Conservation (phyloP, 768 basidiomycete species). For the Rhizopogon sp. region DNA sequence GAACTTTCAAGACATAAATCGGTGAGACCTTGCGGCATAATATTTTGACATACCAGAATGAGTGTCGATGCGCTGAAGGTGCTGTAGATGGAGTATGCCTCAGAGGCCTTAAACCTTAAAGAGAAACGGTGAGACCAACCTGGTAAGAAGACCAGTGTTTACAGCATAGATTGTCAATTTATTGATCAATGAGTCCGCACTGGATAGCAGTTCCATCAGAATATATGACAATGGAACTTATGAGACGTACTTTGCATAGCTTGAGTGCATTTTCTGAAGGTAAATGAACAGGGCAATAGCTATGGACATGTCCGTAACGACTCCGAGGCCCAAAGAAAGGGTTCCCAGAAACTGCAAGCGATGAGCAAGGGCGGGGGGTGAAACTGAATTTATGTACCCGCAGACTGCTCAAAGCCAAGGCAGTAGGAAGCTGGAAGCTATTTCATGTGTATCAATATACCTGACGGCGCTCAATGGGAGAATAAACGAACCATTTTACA, state of each 20-base stretch:
- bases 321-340: slow-evolving; percentile 43
- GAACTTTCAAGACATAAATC: slow-evolving; percentile 34
- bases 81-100: slow-evolving; percentile 8
- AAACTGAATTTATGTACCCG: slow-evolving; percentile 30
- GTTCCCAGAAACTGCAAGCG: slow-evolving; percentile 38
- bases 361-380: background rate
- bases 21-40: background rate
- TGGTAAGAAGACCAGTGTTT: slow-evolving; percentile 60
- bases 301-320: slow-evolving; percentile 46
- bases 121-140: slow-evolving; percentile 27
- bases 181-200: slow-evolving; percentile 54
- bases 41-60: slow-evolving; percentile 40
- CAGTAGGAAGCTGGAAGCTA: slow-evolving; percentile 37
- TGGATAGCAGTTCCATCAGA: slow-evolving; percentile 16
- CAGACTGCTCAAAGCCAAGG: slow-evolving; percentile 40
- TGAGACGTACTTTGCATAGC: slow-evolving; percentile 35
- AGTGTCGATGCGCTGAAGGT: slow-evolving; percentile 41
- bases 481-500: slow-evolving; percentile 33
- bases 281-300: slow-evolving; percentile 50
- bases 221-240: background rate
- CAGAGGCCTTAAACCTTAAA: background rate
- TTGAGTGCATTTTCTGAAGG: slow-evolving; percentile 49
- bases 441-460: background rate
- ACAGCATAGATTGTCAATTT: slow-evolving; percentile 54
- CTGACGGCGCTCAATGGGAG: background rate